These are phyloP conservation scores for Knufia petricola DNA, from an alignment of 2,329 filamentous ascomycete species.

Conservation along the genomic window DNA sequence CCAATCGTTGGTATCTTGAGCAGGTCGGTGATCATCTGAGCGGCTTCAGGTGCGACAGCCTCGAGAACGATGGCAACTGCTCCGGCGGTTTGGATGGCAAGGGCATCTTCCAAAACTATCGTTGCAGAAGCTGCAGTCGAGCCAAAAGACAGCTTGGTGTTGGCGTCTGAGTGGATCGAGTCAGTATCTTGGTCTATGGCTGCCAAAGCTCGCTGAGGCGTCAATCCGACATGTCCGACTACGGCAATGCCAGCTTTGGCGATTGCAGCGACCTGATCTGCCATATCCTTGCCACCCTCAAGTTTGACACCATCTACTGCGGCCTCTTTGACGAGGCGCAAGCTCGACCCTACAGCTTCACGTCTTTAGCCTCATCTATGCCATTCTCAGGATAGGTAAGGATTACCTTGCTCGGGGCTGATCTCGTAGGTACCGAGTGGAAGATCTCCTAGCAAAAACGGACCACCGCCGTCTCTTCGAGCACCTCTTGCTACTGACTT, in stretches of 20 bases:
- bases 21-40: background rate
- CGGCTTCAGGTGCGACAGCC: background rate
- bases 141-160: background rate
- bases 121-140: background rate
- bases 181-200: background rate
- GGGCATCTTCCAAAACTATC: background rate
- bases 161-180: background rate
- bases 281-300: background rate
- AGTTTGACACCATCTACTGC: background rate
- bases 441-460: background rate
- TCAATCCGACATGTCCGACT: background rate
- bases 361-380: too few species aligned
- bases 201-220: conserved; percentile 1
- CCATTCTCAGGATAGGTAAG: too few species aligned
- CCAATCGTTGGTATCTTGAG: conserved; percentile 1
- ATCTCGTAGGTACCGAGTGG: conserved; percentile 1
- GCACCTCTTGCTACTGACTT: background rate
- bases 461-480: background rate
- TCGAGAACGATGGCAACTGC: background rate
- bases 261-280: background rate
- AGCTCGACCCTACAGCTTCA: background rate
- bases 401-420: background rate
- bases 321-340: background rate
- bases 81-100: background rate
- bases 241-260: background rate